phyloP scores from a whole-genome alignment of 2,329 filamentous ascomycete species.

The Aspergillus alliaceus region DNA sequence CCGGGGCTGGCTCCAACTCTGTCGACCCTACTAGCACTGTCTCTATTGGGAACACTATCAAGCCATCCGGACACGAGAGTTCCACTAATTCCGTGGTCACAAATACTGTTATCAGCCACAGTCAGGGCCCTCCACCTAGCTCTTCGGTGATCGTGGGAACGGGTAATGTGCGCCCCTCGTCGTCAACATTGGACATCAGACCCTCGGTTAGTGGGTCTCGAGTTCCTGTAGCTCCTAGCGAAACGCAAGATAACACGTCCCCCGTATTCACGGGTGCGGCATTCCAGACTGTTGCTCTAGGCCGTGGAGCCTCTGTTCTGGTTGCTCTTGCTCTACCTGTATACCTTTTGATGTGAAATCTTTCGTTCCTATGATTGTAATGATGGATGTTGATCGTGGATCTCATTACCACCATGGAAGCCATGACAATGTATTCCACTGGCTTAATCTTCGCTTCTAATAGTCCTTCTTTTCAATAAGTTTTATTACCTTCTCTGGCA shows the following conservation, averaged over 20 bases:
- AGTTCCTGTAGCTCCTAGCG: constrained; percentile 14
- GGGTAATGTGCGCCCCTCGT: constrained; percentile 9
- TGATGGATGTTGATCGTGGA: neutral
- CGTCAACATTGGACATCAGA: constrained; percentile 16
- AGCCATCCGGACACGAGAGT: neutral
- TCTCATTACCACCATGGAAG: neutral
- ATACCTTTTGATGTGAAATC: constrained; percentile 15
- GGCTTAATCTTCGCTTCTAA: neutral
- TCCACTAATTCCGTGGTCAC: neutral
- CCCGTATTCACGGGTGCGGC: constrained; percentile 23
- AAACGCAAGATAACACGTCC: constrained; percentile 13
- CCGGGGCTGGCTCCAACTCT: neutral
- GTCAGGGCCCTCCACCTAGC: constrained; percentile 4
- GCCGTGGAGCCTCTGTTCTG: constrained; percentile 10
- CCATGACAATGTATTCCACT: neutral
- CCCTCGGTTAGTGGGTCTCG: constrained; percentile 11
- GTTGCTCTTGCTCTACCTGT: constrained; percentile 11
- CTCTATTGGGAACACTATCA: neutral
- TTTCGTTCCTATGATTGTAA: neutral
- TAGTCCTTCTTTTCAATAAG: neutral
- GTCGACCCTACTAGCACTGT: neutral
- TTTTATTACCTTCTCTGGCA: neutral
- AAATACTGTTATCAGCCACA: neutral
- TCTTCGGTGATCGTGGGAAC: constrained; percentile 7
- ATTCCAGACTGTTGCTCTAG: constrained; percentile 8